Base-by-base conservation (phyloP, 352 stramenopile genomes). In the Globisporangium echinulatum region DNA sequence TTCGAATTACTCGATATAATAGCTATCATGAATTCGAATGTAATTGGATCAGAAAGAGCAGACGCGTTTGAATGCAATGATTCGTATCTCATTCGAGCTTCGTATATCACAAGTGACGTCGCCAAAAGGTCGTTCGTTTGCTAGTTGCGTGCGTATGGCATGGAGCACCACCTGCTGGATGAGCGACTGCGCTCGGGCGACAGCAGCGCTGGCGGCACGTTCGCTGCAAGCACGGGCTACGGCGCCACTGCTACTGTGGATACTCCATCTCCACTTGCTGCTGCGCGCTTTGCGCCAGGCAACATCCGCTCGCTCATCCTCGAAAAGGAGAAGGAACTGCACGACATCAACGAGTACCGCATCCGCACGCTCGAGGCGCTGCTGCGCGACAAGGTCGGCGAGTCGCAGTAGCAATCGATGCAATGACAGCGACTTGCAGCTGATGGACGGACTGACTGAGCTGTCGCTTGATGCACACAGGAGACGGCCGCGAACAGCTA, bases 291-390 rank as follows among this genome's bases (percentile, higher is more conserved):
- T 15, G 74, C 73, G 19, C 75, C 79, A 1, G 69, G 69, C 54
- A 85, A 89, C 62, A 92, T 97, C 62, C 81, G 87, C 13, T 87
- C 85, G 58, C 75, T 97, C 7, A 96, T 97, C 56, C 70, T 90
- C 49, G 75, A 93, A 59, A 97, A 97, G 58, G 88, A 97, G 63
- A 91, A 88, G 58, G 88, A 97, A 68, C 80, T 97, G 36, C 88
- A 96, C 65, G 89, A 96, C 68, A 97, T 97, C 61, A 94, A 97
- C 71, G 87, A 96, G 70, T 96, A 91, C 67, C 79, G 87, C 15
- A 90, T 97, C 60, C 77, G 70, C 54, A 89, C 81, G 48, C 69
- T 96, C 15, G 85, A 95, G 58, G 69, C 68, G 19, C 68, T 93
- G 43, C 68, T 94, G 38, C 78, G 81, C 33, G 85, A 96, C 64